A percentile compares a stretch with the other conserved stretches of the same genome.
These are phyloP conservation scores for Diphasiastrum complanatum DNA, from an alignment of 83 land plant species.

Conservation along the genomic window DNA sequence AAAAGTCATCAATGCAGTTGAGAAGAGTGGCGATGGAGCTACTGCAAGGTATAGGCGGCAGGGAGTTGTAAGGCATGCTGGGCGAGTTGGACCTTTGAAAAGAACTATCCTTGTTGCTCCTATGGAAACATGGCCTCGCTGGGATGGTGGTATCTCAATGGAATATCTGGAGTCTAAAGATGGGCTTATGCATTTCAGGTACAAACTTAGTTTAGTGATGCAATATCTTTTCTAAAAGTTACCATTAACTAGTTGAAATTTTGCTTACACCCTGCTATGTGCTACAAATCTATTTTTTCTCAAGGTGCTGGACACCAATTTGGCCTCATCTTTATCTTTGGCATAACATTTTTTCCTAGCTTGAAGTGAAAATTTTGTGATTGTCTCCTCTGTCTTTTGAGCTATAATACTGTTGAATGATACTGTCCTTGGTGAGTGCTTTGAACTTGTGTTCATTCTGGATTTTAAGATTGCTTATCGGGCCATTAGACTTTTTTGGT, in stretches of 20 bases:
- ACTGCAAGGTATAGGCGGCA: slow-evolving; percentile 14
- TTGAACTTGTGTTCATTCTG: not conserved
- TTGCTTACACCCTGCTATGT: not conserved
- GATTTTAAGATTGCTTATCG: not conserved
- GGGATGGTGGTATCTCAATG: slow-evolving; percentile 41
- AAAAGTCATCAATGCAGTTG: slow-evolving; percentile 37
- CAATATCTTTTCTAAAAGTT: not conserved
- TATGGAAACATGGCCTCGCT: slow-evolving; percentile 31
- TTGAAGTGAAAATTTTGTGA: too few species aligned
- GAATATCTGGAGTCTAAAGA: slow-evolving; percentile 29
- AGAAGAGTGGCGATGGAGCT: slow-evolving; percentile 22
- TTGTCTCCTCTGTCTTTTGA: too few species aligned
- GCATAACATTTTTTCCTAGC: too few species aligned
- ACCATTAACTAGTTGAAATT: not conserved
- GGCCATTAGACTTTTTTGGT: not conserved
- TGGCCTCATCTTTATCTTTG: too few species aligned
- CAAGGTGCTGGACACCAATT: not conserved
- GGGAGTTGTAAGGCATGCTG: slow-evolving; percentile 3
- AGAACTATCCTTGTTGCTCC: slow-evolving; percentile 29
- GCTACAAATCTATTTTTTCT: not conserved
- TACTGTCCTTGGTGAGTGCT: too few species aligned
- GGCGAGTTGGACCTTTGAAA: slow-evolving; percentile 20
- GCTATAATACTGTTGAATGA: too few species aligned
- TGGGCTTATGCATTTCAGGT: slow-evolving; percentile 36
- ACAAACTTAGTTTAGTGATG: not conserved